Conservation (phyloP, 257 asterid species). For the Penstemon newberryi region DNA sequence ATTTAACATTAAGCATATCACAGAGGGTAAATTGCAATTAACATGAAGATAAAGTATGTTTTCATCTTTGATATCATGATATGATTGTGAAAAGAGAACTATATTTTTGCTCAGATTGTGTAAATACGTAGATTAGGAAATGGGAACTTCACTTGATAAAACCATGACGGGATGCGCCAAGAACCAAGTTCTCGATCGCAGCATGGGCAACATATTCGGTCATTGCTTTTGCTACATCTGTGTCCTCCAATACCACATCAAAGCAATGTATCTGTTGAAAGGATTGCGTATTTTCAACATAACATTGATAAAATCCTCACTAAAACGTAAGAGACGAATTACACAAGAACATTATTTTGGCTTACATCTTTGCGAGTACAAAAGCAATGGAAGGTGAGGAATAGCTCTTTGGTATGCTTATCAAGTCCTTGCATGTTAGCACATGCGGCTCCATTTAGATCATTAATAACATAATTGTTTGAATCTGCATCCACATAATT, state of each 20-base stretch:
- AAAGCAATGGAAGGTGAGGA: constrained; percentile 74
- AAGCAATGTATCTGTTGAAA: constrained; percentile 58
- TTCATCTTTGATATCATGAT: too few species aligned
- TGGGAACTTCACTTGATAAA: constrained; percentile 62
- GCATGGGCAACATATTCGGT: constrained; percentile 63
- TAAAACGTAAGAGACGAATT: not conserved
- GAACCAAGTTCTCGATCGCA: constrained; percentile 74
- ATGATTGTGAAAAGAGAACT: too few species aligned
- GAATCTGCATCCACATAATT: constrained; percentile 43
- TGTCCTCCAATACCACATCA: constrained; percentile 69
- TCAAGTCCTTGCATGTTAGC: constrained; percentile 44
- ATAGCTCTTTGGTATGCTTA: constrained; percentile 55
- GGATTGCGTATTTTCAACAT: not conserved
- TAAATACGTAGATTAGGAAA: too few species aligned
- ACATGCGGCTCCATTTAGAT: constrained; percentile 30
- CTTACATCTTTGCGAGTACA: constrained; percentile 84
- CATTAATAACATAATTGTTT: constrained; percentile 30
- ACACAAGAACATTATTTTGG: not conserved
- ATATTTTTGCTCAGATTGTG: too few species aligned
- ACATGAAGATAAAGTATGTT: too few species aligned
- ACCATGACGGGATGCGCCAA: constrained; percentile 77
- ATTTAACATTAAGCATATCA: too few species aligned
- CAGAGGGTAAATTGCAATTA: too few species aligned
- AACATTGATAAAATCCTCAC: not conserved
- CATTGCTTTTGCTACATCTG: constrained; percentile 60